Percentiles rank a stretch among this genome's conserved stretches.
Conservation (phyloP, 2,329 filamentous ascomycete species). For the Magnaporthiopsis rhizophila region DNA sequence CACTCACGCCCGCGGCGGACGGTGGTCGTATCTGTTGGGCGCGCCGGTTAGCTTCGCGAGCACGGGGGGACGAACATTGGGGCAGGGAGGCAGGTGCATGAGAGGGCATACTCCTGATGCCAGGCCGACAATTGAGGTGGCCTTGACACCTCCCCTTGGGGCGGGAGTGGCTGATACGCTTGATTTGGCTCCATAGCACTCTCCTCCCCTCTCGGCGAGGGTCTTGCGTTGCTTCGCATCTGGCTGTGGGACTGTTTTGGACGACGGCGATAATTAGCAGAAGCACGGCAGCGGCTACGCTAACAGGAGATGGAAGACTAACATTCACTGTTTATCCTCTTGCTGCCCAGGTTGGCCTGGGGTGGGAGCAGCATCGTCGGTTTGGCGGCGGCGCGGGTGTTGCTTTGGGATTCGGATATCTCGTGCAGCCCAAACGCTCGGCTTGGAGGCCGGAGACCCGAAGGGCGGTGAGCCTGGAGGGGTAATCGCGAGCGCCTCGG, state of each 20-base stretch:
- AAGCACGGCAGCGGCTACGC: neutral
- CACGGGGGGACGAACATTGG: neutral
- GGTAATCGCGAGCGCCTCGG: neutral
- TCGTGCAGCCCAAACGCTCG: slow-evolving; percentile 34
- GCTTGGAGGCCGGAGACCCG: slow-evolving; percentile 15
- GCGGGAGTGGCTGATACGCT: slow-evolving; percentile 25
- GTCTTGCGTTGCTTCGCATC: slow-evolving; percentile 52
- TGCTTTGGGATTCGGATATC: slow-evolving; percentile 53
- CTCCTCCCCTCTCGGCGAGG: slow-evolving; percentile 44
- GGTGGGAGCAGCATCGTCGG: slow-evolving; percentile 24
- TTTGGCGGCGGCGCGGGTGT: slow-evolving; percentile 32
- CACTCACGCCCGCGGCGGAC: slow-evolving; percentile 12
- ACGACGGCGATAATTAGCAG: neutral
- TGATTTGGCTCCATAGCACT: slow-evolving; percentile 33
- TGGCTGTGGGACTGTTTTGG: slow-evolving; percentile 38
- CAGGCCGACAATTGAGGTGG: slow-evolving; percentile 19
- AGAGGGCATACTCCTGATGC: slow-evolving; percentile 4
- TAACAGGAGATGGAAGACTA: neutral
- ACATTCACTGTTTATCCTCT: slow-evolving; percentile 30
- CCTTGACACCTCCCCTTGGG: slow-evolving; percentile 30
- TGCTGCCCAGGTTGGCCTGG: slow-evolving; percentile 29
- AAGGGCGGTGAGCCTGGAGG: slow-evolving; percentile 3
- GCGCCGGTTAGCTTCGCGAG: neutral
- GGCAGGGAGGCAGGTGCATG: neutral
- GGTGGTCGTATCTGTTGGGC: slow-evolving; percentile 27